A percentile compares a stretch with the other conserved stretches of the same genome.
These are phyloP conservation scores for Crepidotus variabilis DNA, from an alignment of 768 basidiomycete species.

Conservation along the genomic window DNA sequence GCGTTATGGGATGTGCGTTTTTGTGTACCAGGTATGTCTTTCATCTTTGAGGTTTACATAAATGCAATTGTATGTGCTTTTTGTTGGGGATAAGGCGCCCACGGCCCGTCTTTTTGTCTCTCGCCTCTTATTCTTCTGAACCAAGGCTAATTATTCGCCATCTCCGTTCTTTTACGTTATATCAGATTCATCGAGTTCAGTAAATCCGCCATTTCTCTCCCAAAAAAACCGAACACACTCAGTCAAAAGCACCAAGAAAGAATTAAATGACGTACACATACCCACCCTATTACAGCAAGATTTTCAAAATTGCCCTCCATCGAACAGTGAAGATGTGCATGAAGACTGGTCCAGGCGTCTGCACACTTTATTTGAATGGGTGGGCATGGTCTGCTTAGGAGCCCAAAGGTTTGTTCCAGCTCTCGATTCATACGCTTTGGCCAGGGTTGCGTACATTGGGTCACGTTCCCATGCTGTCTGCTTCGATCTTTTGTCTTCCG, in stretches of 20 bases:
- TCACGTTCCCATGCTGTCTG: not conserved
- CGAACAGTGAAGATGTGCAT: constrained; percentile 23
- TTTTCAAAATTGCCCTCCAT: constrained; percentile 1
- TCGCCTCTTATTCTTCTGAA: not conserved
- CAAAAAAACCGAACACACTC: constrained; percentile 11
- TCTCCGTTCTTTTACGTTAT: not conserved
- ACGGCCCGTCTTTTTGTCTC: not conserved
- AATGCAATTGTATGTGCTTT: not conserved
- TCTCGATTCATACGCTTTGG: not conserved
- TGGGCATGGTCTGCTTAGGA: constrained; percentile 64
- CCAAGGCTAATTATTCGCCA: constrained; percentile 2
- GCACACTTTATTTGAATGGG: constrained; percentile 62
- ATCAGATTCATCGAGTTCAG: not conserved
- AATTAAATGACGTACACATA: constrained; percentile 33
- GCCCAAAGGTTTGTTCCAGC: constrained; percentile 50
- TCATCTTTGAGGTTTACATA: not conserved
- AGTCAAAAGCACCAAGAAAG: constrained; percentile 22
- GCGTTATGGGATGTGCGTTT: constrained; percentile 45
- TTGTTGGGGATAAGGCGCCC: not conserved
- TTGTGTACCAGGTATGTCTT: constrained; percentile 24
- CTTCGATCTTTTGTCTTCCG: not conserved
- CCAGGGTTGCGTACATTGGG: not conserved
- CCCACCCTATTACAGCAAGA: constrained; percentile 30
- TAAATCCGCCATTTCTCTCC: constrained; percentile 11
- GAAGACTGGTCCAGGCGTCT: constrained; percentile 51